Percentiles rank a stretch among this genome's conserved stretches.
Evolutionary conservation across 129 eudicot species (phyloP).

Genomic region (Cynara cardunculus): DNA sequence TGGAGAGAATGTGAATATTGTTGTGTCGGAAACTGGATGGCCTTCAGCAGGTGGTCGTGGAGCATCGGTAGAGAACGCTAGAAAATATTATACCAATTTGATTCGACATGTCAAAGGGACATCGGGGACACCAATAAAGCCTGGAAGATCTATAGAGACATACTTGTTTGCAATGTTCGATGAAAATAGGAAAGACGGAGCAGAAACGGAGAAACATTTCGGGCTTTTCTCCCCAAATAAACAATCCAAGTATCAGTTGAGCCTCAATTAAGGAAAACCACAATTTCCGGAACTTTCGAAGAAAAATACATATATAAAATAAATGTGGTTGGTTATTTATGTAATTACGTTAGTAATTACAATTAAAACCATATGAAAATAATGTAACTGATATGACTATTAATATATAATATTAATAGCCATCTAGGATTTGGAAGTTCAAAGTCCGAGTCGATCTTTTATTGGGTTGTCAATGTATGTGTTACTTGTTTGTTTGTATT

Average conservation of each 20-base stretch:
- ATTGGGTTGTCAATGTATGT: too few relatives aligned
- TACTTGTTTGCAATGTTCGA: slow-evolving; percentile 39
- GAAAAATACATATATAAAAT: not conserved
- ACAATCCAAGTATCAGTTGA: slow-evolving; percentile 23
- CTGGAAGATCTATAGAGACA: slow-evolving; percentile 19
- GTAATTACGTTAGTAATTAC: not conserved
- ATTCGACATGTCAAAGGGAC: slow-evolving; percentile 20
- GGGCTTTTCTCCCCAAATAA: slow-evolving; percentile 23
- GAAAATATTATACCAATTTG: slow-evolving; percentile 16
- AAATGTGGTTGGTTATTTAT: not conserved
- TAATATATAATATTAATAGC: not conserved
- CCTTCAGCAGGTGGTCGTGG: slow-evolving; percentile 7
- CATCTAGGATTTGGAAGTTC: too few relatives aligned
- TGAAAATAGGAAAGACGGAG: slow-evolving; percentile 19
- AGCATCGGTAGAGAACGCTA: slow-evolving; percentile 15
- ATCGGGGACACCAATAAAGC: slow-evolving; percentile 21
- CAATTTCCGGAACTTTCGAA: not conserved
- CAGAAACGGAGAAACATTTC: slow-evolving; percentile 18
- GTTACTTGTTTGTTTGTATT: too few relatives aligned
- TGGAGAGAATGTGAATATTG: slow-evolving; percentile 19
- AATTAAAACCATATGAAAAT: not conserved
- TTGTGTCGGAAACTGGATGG: slow-evolving; percentile 39
- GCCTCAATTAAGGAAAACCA: slow-evolving; percentile 3
- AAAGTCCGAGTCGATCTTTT: too few relatives aligned
- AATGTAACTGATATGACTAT: not conserved